These are phyloP conservation scores for Verruconis gallopava DNA, from an alignment of 2,329 filamentous ascomycete species.

Conservation along the genomic window DNA sequence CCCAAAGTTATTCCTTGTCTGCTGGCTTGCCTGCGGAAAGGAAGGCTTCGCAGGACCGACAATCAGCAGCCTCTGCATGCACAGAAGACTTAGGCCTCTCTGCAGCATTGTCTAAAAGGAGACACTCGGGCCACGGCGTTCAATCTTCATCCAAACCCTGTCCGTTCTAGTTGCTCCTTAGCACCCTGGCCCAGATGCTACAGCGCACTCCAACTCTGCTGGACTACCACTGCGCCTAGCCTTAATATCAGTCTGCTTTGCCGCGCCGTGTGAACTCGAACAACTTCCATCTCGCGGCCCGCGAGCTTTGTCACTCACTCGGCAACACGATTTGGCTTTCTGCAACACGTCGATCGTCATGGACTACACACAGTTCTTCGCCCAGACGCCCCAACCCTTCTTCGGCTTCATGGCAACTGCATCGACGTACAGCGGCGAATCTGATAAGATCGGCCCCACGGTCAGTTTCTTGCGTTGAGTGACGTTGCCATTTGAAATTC, in stretches of 20 bases:
- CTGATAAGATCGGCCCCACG: conserved; percentile 4
- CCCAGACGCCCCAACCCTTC: conserved; percentile 8
- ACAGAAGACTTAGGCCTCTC: too few relatives aligned
- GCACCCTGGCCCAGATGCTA: background rate
- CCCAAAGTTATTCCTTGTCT: too few relatives aligned
- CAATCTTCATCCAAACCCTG: background rate
- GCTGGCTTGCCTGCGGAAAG: too few relatives aligned
- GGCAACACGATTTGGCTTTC: background rate
- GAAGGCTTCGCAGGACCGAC: too few relatives aligned
- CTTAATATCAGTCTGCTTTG: background rate
- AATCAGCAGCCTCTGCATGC: too few relatives aligned
- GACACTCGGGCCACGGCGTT: too few relatives aligned
- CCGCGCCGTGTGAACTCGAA: background rate
- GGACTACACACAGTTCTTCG: conserved; percentile 8
- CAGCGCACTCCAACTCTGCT: background rate
- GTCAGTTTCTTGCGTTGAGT: conserved; percentile 8
- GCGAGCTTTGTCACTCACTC: background rate
- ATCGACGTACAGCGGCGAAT: conserved; percentile 5
- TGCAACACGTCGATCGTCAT: conserved; percentile 2
- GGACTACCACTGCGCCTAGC: background rate
- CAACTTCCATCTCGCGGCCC: too few relatives aligned
- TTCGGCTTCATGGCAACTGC: conserved; percentile 5
- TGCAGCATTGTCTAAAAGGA: too few relatives aligned
- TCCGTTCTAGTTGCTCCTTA: background rate
- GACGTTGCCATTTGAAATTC: background rate